Percentiles rank a stretch among this genome's conserved stretches.
phyloP scores from a whole-genome alignment of 805 yeast species.

The Ogataea polymorpha region DNA sequence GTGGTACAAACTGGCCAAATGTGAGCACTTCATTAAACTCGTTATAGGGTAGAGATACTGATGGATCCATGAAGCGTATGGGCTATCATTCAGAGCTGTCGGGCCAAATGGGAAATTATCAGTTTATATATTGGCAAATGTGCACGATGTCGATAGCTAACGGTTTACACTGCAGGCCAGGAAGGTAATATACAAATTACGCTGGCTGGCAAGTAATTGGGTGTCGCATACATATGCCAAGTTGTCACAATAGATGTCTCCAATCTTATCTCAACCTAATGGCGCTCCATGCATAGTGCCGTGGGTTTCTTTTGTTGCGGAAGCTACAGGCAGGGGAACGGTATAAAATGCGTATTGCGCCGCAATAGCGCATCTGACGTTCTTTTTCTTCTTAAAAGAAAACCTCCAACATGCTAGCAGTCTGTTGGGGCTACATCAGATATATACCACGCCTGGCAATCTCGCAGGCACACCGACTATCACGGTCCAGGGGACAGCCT shows the following conservation, averaged over 20 bases:
- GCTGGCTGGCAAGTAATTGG: conserved; percentile 3
- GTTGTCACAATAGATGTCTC: not conserved
- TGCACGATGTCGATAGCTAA: not conserved
- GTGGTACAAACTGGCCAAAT: conserved; percentile 14
- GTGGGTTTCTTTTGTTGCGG: conserved; percentile 1
- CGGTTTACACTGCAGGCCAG: conserved; percentile 4
- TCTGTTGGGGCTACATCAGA: too few species aligned
- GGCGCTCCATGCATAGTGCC: not conserved
- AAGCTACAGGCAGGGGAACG: conserved; percentile 5
- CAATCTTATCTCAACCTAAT: conserved; percentile 6
- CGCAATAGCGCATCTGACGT: not conserved
- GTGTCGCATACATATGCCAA: conserved; percentile 5
- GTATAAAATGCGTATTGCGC: not conserved
- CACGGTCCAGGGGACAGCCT: not conserved
- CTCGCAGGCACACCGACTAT: not conserved
- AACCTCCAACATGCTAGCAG: not conserved
- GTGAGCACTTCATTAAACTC: conserved; percentile 15
- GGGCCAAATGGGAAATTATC: not conserved
- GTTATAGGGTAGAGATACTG: conserved; percentile 11
- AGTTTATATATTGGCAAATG: conserved; percentile 3
- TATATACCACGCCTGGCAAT: too few species aligned
- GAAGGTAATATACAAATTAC: not conserved
- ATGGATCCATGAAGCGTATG: conserved; percentile 9
- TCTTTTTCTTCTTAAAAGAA: not conserved
- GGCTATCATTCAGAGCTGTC: not conserved